Base-by-base conservation (phyloP, 2,329 filamentous ascomycete genomes). In the Verticillium nonalfalfae region DNA sequence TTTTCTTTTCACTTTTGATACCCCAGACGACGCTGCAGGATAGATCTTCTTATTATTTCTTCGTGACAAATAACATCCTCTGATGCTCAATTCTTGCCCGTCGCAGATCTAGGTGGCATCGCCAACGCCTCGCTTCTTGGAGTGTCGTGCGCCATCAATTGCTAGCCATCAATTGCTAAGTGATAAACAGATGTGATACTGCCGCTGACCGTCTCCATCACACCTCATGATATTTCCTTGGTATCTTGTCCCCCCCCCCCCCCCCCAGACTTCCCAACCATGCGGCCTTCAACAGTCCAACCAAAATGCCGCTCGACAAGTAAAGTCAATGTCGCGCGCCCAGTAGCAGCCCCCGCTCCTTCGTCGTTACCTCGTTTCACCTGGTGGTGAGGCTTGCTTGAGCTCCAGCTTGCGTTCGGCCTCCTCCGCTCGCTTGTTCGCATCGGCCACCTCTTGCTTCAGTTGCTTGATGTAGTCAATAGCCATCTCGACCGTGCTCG, bases 401-500 rank as follows among this genome's bases (percentile, higher is more conserved):
- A 61, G 52, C 57, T 69, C 70, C 58, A 91, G 69, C 71, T 85
- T 86, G 67, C 82, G 83, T 71, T 91, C 90, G 15, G 89, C 85
- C 61, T 83, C 81, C 31, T 83, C 82, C 14, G 93, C 84, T 67
- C 86, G 79, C 63, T 76, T 79, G 59, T 87, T 87, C 26, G 87
- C 87, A 38, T 86, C 84, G 2, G 81, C 83, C 15, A 92, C 78
- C 71, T 96, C 90, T 68, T 85, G 79, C 74, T 96, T 88, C 64
- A 99, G 76, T 63, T 88, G 84, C 75, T 91, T 94, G 77, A 99
- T 97, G 72, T 98, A 97, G 61, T 93, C 89, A 69, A 98, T 98
- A 1, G 95, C 95, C 76, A 91, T 88, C 75, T 99, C 95, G n/a
- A 99, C 95, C 1, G 96, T 97, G 67, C 91, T 96, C 1, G 95